A percentile compares a stretch with the other conserved stretches of the same genome.
Evolutionary conservation across 164 flowering plant species (phyloP).

Genomic region (Brasenia schreberi): DNA sequence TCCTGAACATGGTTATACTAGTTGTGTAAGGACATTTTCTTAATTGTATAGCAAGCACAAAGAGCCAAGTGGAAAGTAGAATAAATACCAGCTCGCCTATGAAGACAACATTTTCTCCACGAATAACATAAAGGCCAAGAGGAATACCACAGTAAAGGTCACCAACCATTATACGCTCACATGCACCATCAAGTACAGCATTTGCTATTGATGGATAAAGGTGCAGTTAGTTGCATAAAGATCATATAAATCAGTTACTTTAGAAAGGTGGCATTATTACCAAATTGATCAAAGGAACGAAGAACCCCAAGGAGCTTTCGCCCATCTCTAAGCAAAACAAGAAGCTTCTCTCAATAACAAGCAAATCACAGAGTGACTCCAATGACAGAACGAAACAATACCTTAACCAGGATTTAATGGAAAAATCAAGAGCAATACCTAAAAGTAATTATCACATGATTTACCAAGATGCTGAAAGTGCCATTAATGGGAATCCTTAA

Average conservation of each 20-base stretch:
- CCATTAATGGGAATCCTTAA: too few relatives aligned
- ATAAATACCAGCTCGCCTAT: conserved; percentile 75
- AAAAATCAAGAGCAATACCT: not conserved
- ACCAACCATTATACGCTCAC: conserved; percentile 88
- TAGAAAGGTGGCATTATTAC: conserved; percentile 16
- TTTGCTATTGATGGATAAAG: conserved; percentile 36
- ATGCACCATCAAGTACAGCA: conserved; percentile 90
- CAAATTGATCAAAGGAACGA: conserved; percentile 92
- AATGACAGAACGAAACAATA: conserved; percentile 1
- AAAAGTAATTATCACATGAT: too few relatives aligned
- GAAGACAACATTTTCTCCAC: conserved; percentile 93
- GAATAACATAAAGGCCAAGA: conserved; percentile 77
- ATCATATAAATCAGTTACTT: not conserved
- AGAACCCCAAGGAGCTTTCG: conserved; percentile 68
- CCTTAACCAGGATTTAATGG: not conserved
- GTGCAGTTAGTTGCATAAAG: not conserved
- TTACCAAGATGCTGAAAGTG: too few relatives aligned
- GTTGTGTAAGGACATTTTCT: too few relatives aligned
- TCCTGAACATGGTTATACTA: conserved; percentile 12
- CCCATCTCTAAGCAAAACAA: conserved; percentile 74
- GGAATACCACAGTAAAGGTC: conserved; percentile 85
- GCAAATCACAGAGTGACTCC: too few relatives aligned
- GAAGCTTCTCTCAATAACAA: conserved; percentile 55
- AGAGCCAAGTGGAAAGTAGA: too few relatives aligned
- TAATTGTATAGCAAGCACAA: too few relatives aligned